Conservation (phyloP, 768 basidiomycete genomes). For the Pisolithus albus region DNA sequence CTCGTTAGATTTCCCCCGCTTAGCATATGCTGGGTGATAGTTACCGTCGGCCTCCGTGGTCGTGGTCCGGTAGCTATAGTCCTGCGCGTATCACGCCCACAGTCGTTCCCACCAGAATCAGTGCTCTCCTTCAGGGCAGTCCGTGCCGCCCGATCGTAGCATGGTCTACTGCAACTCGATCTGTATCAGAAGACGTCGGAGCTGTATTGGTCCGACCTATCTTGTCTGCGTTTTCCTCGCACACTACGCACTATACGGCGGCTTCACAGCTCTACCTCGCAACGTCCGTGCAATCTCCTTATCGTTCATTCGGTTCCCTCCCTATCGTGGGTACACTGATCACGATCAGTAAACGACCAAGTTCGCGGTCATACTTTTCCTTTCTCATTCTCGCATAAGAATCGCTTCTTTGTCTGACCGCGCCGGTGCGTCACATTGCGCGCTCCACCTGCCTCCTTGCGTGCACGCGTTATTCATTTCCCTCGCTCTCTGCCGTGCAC, state of each 20-base stretch:
- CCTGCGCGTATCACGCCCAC: too few relatives aligned
- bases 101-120: too few relatives aligned
- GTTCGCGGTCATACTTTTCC: not conserved
- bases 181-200: not conserved
- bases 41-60: too few relatives aligned
- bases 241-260: not conserved
- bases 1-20: too few relatives aligned
- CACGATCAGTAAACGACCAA: not conserved
- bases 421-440: not conserved
- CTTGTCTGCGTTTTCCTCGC: not conserved
- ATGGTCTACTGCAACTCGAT: too few relatives aligned
- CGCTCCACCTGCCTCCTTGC: not conserved
- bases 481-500: not conserved
- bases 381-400: not conserved
- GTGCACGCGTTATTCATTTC: conserved; percentile 2
- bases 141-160: too few relatives aligned
- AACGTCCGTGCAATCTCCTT: not conserved
- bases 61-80: too few relatives aligned
- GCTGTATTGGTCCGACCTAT: too few relatives aligned
- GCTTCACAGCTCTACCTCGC: not conserved
- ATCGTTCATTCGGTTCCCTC: not conserved
- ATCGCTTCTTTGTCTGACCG: not conserved
- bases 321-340: not conserved
- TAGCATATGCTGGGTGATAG: too few relatives aligned
- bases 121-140: too few relatives aligned